Evolutionary conservation across 2,329 filamentous ascomycete genomes (phyloP).

Genomic region (Coniochaeta sp.): DNA sequence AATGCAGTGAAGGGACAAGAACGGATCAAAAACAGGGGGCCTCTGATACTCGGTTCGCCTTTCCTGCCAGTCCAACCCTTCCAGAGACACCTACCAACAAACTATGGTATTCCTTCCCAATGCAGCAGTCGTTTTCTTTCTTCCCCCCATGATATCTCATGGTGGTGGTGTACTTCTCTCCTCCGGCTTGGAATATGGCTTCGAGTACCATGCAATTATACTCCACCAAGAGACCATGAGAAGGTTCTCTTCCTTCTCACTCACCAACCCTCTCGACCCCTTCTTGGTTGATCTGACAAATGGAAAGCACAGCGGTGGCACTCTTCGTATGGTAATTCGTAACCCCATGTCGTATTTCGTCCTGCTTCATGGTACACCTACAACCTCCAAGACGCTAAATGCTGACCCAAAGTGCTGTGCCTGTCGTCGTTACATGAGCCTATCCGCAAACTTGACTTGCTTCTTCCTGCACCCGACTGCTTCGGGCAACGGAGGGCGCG

Average conservation of each 20-base stretch:
- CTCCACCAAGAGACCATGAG: too few species aligned
- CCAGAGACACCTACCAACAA: neutral
- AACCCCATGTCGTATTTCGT: neutral
- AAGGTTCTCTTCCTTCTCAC: neutral
- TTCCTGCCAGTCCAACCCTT: neutral
- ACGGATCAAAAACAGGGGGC: neutral
- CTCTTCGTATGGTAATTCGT: neutral
- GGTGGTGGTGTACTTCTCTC: too few species aligned
- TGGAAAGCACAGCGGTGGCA: neutral
- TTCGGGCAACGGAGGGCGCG: neutral
- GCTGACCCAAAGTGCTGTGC: neutral
- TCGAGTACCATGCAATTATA: too few species aligned
- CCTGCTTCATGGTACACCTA: neutral
- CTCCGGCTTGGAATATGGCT: too few species aligned
- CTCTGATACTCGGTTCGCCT: neutral
- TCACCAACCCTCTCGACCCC: neutral
- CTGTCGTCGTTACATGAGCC: neutral
- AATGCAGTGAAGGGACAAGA: neutral
- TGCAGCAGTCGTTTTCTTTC: neutral
- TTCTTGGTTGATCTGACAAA: neutral
- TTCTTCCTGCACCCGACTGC: neutral
- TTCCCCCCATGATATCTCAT: neutral
- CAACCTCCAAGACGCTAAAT: neutral
- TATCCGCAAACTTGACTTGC: neutral
- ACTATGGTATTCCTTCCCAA: neutral